A percentile compares a stretch with the other conserved stretches of the same genome.
Conservation (phyloP, 192 early-diverging fungal genomes). For the Dissophora globulifera region DNA sequence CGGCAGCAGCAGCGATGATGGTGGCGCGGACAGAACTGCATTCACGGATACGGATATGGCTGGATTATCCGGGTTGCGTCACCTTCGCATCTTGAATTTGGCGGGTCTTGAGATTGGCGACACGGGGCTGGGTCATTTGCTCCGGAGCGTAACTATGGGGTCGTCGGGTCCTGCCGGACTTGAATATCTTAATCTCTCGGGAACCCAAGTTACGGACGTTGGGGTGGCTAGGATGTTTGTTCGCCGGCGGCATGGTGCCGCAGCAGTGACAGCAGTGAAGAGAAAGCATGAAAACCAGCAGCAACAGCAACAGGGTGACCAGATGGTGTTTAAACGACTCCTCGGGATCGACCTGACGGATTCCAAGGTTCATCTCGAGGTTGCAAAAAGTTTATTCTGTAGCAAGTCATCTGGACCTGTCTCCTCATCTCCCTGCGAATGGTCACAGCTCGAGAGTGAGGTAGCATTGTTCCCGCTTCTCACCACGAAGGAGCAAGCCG, state of each 20-base stretch:
- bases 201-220: slow-evolving; percentile 17
- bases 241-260: too few relatives aligned
- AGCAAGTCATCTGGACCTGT: too few relatives aligned
- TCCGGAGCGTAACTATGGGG: slow-evolving; percentile 42
- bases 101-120: slow-evolving; percentile 29
- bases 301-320: not conserved
- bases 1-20: too few relatives aligned
- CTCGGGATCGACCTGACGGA: slow-evolving; percentile 37
- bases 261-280: too few relatives aligned
- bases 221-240: slow-evolving; percentile 11
- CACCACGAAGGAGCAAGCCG: not conserved
- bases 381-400: not conserved
- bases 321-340: slow-evolving; percentile 19
- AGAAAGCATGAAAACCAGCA: too few relatives aligned
- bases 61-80: slow-evolving; percentile 14
- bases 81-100: slow-evolving; percentile 26
- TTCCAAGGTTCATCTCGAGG: slow-evolving; percentile 7
- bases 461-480: not conserved
- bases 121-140: slow-evolving; percentile 34
- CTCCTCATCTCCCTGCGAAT: not conserved
- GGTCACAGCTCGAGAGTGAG: not conserved
- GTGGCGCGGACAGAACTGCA: not conserved
- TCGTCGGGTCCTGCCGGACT: slow-evolving; percentile 17
- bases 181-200: slow-evolving; percentile 29
- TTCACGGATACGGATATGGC: slow-evolving; percentile 39